phyloP scores from a whole-genome alignment of 2,329 filamentous ascomycete species.

The Juglanconis sp. region DNA sequence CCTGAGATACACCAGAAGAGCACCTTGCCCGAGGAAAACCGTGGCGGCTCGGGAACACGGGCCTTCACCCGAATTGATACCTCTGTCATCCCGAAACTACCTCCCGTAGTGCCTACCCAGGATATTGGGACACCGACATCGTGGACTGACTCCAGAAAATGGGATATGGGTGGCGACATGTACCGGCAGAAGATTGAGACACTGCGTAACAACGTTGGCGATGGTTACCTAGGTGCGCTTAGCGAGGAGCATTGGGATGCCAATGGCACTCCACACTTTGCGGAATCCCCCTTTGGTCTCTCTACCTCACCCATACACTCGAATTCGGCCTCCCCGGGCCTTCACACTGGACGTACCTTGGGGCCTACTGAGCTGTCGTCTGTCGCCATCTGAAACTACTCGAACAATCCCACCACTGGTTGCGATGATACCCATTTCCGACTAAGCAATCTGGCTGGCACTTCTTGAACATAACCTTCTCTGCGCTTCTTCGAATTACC shows the following conservation, averaged over 20 bases:
- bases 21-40: slow-evolving; percentile 31
- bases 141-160: slow-evolving; percentile 50
- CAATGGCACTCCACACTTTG: slow-evolving; percentile 35
- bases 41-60: slow-evolving; percentile 28
- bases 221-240: slow-evolving; percentile 80
- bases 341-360: slow-evolving; percentile 52
- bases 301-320: slow-evolving; percentile 35
- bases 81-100: slow-evolving; percentile 31
- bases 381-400: not conserved
- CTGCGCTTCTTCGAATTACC: not conserved
- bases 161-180: slow-evolving; percentile 68
- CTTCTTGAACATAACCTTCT: not conserved
- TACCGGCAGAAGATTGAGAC: slow-evolving; percentile 88
- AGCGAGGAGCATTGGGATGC: slow-evolving; percentile 70
- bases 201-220: slow-evolving; percentile 79
- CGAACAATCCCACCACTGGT: slow-evolving; percentile 6
- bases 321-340: slow-evolving; percentile 36
- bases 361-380: slow-evolving; percentile 28
- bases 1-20: slow-evolving; percentile 35
- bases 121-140: slow-evolving; percentile 27
- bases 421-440: slow-evolving; percentile 16
- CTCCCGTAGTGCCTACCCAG: slow-evolving; percentile 29
- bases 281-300: slow-evolving; percentile 35
- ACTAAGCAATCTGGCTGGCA: not conserved
- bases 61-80: slow-evolving; percentile 38